These are phyloP conservation scores for Kwoniella heveanensis DNA, from an alignment of 768 basidiomycete species.

Conservation along the genomic window DNA sequence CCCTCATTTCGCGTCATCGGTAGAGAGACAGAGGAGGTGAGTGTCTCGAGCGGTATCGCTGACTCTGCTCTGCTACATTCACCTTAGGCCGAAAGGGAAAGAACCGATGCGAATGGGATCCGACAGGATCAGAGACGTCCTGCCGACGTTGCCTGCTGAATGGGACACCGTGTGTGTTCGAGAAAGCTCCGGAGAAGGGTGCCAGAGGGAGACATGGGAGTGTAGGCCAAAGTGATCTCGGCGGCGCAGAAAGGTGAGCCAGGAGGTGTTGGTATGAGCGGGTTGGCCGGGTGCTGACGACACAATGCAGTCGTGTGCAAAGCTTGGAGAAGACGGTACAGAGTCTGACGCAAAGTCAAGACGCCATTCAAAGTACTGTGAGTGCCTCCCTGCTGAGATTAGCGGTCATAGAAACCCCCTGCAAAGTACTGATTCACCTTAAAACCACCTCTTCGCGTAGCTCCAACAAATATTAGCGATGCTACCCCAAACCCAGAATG, in stretches of 20 bases:
- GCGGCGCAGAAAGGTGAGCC: constrained; percentile 41
- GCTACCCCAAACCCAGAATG: constrained; percentile 27
- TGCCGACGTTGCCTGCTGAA: constrained; percentile 47
- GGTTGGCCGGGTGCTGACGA: background rate
- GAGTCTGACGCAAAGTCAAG: constrained; percentile 47
- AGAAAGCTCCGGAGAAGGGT: constrained; percentile 41
- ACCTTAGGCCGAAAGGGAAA: constrained; percentile 49
- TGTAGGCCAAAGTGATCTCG: constrained; percentile 11
- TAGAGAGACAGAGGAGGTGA: no score
- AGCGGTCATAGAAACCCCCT: background rate
- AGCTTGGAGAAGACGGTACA: constrained; percentile 46
- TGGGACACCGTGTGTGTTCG: constrained; percentile 48
- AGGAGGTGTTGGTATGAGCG: background rate
- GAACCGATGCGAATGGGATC: constrained; percentile 53
- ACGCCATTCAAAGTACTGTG: constrained; percentile 51
- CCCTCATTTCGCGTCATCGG: no score
- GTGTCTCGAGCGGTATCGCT: no score
- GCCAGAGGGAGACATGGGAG: constrained; percentile 20
- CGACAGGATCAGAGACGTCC: constrained; percentile 20
- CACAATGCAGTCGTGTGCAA: constrained; percentile 31
- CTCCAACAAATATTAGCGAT: constrained; percentile 51
- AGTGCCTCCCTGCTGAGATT: background rate
- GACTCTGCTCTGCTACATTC: no score
- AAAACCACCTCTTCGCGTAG: constrained; percentile 16
- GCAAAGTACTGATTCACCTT: background rate